Conservation (phyloP, 768 basidiomycete species). For the Lentinula raphanica region DNA sequence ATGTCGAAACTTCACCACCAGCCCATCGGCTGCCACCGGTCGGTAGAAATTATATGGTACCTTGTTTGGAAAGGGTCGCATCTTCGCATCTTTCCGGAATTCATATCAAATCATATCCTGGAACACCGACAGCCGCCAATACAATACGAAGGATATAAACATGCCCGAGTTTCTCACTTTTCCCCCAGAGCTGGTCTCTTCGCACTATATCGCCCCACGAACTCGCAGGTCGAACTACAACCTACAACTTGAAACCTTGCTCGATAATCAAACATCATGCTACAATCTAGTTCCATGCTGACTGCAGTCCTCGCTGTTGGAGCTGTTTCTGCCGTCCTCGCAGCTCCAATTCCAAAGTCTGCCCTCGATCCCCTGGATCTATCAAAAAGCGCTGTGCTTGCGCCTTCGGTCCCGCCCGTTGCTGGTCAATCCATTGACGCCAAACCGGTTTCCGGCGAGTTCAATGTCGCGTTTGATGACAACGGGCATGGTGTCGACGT, state of each 20-base stretch:
- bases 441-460: not conserved
- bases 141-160: not conserved
- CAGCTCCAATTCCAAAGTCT: not conserved
- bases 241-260: not conserved
- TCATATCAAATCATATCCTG: too few species aligned
- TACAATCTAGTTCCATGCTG: not conserved
- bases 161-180: not conserved
- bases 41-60: not conserved
- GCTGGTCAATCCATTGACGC: not conserved
- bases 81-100: too few species aligned
- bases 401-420: not conserved
- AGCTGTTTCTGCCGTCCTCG: not conserved
- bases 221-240: not conserved
- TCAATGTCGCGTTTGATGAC: too few species aligned
- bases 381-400: not conserved
- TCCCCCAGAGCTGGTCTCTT: not conserved
- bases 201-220: not conserved
- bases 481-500: too few species aligned
- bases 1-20: too few species aligned
- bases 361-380: not conserved
- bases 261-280: not conserved
- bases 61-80: too few species aligned
- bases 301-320: not conserved
- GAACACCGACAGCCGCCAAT: too few species aligned
- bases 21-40: not conserved